Evolutionary conservation across 805 yeast genomes (phyloP).

Genomic region (Candida hungchunana): DNA sequence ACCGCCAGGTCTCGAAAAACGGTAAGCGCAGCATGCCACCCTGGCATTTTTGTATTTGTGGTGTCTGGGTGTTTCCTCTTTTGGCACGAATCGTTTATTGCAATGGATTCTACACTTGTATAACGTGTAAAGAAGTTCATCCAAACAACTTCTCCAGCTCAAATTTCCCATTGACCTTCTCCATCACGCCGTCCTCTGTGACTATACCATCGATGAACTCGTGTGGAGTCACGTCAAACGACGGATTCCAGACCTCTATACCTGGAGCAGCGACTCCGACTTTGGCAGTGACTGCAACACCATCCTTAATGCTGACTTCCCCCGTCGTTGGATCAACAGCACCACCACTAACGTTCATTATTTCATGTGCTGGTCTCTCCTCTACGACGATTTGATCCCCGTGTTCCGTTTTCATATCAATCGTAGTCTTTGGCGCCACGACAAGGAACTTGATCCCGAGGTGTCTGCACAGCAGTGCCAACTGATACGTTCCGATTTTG

Average conservation of each 20-base stretch:
- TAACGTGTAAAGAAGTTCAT: no score
- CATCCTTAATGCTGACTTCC: slow-evolving; percentile 25
- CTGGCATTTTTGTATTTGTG: slow-evolving; percentile 1
- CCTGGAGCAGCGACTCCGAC: slow-evolving; percentile 84
- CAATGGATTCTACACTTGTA: no score
- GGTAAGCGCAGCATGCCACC: slow-evolving; percentile 9
- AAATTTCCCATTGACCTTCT: slow-evolving; percentile 53
- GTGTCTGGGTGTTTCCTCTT: slow-evolving; percentile 7
- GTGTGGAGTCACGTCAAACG: slow-evolving; percentile 91
- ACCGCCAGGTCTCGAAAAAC: not conserved
- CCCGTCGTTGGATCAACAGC: slow-evolving; percentile 33
- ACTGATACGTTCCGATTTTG: slow-evolving; percentile 91
- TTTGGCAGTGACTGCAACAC: slow-evolving; percentile 37
- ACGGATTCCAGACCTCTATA: slow-evolving; percentile 90
- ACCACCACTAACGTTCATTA: slow-evolving; percentile 73
- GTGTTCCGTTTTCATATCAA: slow-evolving; percentile 59
- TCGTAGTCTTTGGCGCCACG: slow-evolving; percentile 93
- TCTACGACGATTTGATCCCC: slow-evolving; percentile 84
- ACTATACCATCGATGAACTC: slow-evolving; percentile 81
- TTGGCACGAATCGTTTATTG: not conserved
- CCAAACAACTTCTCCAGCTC: slow-evolving; percentile 30
- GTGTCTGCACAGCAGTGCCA: slow-evolving; percentile 66
- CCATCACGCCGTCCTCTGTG: slow-evolving; percentile 66
- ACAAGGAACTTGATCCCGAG: slow-evolving; percentile 78
- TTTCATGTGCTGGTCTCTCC: slow-evolving; percentile 77